Percentiles rank a stretch among this genome's conserved stretches.
These are phyloP conservation scores for Corrigiola litoralis DNA, from an alignment of 179 eudicot species.

Conservation along the genomic window DNA sequence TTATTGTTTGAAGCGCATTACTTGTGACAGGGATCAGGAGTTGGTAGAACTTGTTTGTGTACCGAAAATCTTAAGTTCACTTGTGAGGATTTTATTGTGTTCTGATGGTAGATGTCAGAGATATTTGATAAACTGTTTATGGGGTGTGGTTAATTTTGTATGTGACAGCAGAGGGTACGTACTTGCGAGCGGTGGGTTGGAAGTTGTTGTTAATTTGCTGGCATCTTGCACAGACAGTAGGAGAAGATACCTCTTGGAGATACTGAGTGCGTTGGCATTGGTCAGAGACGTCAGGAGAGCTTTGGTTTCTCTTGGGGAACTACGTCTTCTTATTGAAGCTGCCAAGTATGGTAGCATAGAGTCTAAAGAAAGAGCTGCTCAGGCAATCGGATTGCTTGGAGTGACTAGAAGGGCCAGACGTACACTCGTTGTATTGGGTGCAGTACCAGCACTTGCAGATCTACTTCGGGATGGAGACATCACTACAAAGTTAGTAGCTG, in stretches of 20 bases:
- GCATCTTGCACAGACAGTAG: constrained; percentile 19
- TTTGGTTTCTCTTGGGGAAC: constrained; percentile 28
- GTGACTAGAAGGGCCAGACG: constrained; percentile 37
- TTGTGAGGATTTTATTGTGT: constrained; percentile 32
- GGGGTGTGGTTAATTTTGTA: constrained; percentile 39
- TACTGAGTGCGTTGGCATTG: constrained; percentile 48
- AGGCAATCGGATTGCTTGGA: constrained; percentile 55
- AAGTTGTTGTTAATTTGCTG: constrained; percentile 32
- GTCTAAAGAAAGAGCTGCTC: constrained; percentile 61
- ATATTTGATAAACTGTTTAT: constrained; percentile 42
- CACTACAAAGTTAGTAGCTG: constrained; percentile 45
- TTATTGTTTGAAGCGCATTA: constrained; percentile 41
- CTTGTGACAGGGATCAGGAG: constrained; percentile 38
- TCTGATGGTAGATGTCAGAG: constrained; percentile 35
- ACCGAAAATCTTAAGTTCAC: constrained; percentile 38
- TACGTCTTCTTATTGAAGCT: constrained; percentile 42
- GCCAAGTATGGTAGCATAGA: constrained; percentile 38
- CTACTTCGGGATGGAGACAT: constrained; percentile 37
- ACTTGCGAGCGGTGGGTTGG: constrained; percentile 40
- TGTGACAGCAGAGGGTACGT: constrained; percentile 34
- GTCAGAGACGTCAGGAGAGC: constrained; percentile 40
- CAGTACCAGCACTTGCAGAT: constrained; percentile 38
- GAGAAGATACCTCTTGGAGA: constrained; percentile 37
- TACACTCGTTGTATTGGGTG: constrained; percentile 36
- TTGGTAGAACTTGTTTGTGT: constrained; percentile 34